Base-by-base conservation (phyloP, 2,329 filamentous ascomycete genomes). In the Penicillium sp. region DNA sequence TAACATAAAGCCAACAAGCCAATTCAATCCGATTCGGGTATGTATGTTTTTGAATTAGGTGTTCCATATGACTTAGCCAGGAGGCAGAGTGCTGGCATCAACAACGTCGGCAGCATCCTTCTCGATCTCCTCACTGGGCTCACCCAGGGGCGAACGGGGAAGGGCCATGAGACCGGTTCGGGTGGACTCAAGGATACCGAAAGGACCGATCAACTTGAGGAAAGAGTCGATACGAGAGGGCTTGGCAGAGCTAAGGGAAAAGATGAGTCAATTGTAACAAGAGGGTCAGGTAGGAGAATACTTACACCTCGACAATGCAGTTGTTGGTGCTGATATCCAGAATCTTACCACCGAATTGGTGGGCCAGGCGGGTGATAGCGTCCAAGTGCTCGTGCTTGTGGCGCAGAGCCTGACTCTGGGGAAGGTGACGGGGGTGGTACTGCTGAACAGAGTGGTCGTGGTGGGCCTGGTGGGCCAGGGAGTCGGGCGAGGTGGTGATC, bases 371-470 rank as follows among this genome's bases (percentile, higher is more conserved):
- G 53, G 94, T 99, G 69, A 99, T 96, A 53, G 89, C 92, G 79
- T 93, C 90, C 65, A 99, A 77, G 80, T 99, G 94, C 80, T 97
- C 91, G 73, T 97, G 92, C 82, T 99, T 99, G 77, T 97, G 90
- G 70, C 94, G 85, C 68, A 99, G 79, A 14, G 93, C 94, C 79
- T 99, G 88, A 67, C 89, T 95, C 52, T 87, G 83, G 46, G 90
- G 89, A 63, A 99, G 80, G 67, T 89, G 89, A 74, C 87, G 90
- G 2, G 94, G 94, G 74, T 99, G 94, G 77, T 92, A 99, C 73
- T 68, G 66, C 54, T 67, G 56, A 40, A 40, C 40, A 24, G 57
- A 41, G 27, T 50, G 48, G 54, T 39, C 52, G 24, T 60, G 46
- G 49, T 31, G 42, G 50, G 50, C 54, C 57, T 61, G 65, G 40